Evolutionary conservation across 2,329 filamentous ascomycete species (phyloP).

Genomic region (Lasiodiplodia theobromae): DNA sequence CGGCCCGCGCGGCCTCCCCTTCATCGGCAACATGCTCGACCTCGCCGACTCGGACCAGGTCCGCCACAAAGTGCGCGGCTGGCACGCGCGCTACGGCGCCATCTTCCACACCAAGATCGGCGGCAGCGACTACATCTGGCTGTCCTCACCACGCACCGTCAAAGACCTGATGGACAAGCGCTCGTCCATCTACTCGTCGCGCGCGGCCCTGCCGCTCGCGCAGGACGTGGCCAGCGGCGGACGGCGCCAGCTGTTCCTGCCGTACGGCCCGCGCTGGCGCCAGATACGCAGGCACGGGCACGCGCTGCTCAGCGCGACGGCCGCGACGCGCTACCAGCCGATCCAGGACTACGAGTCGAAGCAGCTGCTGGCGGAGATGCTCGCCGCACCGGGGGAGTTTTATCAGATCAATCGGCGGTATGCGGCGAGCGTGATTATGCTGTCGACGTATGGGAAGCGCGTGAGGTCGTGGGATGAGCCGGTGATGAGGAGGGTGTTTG

Average conservation of each 20-base stretch:
- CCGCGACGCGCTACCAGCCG: conserved; percentile 50
- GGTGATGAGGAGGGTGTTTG: conserved; percentile 36
- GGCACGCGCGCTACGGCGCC: conserved; percentile 54
- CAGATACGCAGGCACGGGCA: conserved; percentile 48
- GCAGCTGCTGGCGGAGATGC: conserved; percentile 52
- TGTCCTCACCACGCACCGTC: conserved; percentile 54
- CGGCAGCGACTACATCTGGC: conserved; percentile 55
- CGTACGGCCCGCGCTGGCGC: conserved; percentile 52
- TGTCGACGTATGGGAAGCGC: conserved; percentile 44
- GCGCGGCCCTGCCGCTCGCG: conserved; percentile 48
- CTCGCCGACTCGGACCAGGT: conserved; percentile 45
- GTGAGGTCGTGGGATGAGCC: conserved; percentile 45
- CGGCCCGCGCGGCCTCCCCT: conserved; percentile 48
- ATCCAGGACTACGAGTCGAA: conserved; percentile 56
- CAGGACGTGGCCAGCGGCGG: conserved; percentile 50
- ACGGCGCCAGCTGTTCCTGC: conserved; percentile 50
- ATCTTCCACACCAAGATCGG: conserved; percentile 54
- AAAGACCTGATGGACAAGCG: conserved; percentile 56
- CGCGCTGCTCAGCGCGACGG: conserved; percentile 47
- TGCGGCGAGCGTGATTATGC: conserved; percentile 46
- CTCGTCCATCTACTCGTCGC: conserved; percentile 46
- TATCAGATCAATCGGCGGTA: conserved; percentile 37
- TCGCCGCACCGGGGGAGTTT: conserved; percentile 38
- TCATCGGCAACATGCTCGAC: conserved; percentile 50
- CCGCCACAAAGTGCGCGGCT: conserved; percentile 43